Evolutionary conservation across 2,329 filamentous ascomycete species (phyloP).

Genomic region (Cladophialophora psammophila): DNA sequence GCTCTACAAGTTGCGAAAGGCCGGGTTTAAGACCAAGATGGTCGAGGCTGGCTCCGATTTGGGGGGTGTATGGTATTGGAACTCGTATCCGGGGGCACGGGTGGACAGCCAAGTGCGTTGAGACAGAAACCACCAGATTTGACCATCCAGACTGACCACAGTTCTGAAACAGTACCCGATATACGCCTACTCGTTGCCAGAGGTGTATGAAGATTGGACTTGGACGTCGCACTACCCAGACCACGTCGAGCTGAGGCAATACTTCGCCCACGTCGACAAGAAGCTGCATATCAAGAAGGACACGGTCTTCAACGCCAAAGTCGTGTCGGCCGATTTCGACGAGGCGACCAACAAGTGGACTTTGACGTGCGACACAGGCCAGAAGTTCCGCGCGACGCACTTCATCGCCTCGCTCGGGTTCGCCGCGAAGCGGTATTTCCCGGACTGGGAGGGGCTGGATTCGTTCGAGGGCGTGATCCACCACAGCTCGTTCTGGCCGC

Average conservation of each 20-base stretch:
- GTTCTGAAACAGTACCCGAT: conserved; percentile 45
- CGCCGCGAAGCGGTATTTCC: conserved; percentile 60
- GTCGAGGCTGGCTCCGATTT: conserved; percentile 48
- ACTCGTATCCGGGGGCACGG: conserved; percentile 74
- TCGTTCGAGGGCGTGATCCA: conserved; percentile 66
- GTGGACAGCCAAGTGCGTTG: conserved; percentile 51
- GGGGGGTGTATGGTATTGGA: conserved; percentile 61
- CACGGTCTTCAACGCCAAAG: conserved; percentile 44
- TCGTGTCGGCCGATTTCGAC: conserved; percentile 48
- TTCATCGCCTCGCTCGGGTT: conserved; percentile 43
- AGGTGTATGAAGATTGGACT: conserved; percentile 55
- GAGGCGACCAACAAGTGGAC: conserved; percentile 47
- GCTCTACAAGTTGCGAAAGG: conserved; percentile 44
- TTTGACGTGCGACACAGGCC: conserved; percentile 48
- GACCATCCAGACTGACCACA: too few species aligned
- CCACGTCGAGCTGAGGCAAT: conserved; percentile 49
- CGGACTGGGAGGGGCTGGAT: conserved; percentile 65
- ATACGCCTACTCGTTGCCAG: conserved; percentile 63
- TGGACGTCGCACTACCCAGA: conserved; percentile 53
- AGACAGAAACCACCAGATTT: too few species aligned
- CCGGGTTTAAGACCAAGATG: conserved; percentile 45
- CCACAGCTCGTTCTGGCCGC: conserved; percentile 68
- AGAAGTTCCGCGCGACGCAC: conserved; percentile 32
- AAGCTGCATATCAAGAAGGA: conserved; percentile 50
- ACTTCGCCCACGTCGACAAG: conserved; percentile 52